phyloP scores from a whole-genome alignment of 371 early-diverging fungal species.

The Mucor saturninus region DNA sequence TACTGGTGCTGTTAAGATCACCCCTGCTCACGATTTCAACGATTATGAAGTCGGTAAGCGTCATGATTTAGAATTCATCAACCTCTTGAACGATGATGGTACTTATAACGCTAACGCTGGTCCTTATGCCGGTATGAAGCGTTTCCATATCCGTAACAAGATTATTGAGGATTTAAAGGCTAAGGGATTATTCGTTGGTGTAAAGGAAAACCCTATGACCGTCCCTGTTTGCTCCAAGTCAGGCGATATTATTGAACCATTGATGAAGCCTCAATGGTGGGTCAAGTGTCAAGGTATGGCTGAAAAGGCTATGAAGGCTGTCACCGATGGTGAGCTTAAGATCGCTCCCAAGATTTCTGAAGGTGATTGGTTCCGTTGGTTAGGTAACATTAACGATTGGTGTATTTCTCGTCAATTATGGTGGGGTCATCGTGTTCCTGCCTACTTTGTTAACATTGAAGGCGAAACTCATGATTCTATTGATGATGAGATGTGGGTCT shows the following conservation, averaged over 20 bases:
- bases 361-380: constrained; percentile 97
- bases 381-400: constrained; percentile 94
- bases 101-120: constrained; percentile 91
- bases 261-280: constrained; percentile 99
- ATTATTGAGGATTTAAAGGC: constrained; percentile 89
- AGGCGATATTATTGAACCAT: constrained; percentile 97
- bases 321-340: constrained; percentile 82
- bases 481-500: constrained; percentile 86
- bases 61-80: constrained; percentile 92
- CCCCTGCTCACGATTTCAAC: constrained; percentile 98
- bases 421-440: constrained; percentile 99
- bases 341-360: constrained; percentile 93
- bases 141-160: constrained; percentile 96
- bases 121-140: constrained; percentile 87
- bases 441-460: constrained; percentile 90
- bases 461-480: constrained; percentile 64
- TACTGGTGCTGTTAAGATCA: constrained; percentile 99
- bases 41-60: constrained; percentile 98
- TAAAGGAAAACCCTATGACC: constrained; percentile 90
- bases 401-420: constrained; percentile 99
- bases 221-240: constrained; percentile 96
- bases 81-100: constrained; percentile 96
- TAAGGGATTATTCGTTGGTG: constrained; percentile 88
- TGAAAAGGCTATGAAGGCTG: constrained; percentile 84
- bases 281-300: constrained; percentile 95